Percentiles rank a stretch among this genome's conserved stretches.
Evolutionary conservation across 192 early-diverging fungal species (phyloP).

Genomic region (Podochytrium sp.): DNA sequence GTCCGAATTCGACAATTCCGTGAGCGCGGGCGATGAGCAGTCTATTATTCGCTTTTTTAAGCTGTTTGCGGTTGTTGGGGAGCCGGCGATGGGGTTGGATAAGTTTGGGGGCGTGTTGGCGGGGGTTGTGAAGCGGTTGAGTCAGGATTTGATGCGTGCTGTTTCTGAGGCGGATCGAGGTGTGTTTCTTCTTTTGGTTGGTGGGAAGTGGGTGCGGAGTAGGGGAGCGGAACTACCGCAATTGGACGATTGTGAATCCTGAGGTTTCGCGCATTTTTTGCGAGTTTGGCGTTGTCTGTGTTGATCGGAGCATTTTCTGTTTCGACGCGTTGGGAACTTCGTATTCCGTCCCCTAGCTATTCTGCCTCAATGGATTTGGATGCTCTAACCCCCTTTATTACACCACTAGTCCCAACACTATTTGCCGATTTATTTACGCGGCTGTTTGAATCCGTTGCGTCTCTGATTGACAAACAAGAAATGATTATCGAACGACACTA

Average conservation of each 20-base stretch:
- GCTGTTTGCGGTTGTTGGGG: slow-evolving; percentile 86
- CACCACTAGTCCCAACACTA: slow-evolving; percentile 56
- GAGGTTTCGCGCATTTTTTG: too few species aligned
- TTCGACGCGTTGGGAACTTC: too few species aligned
- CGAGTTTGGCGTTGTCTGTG: too few species aligned
- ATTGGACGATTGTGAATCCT: too few species aligned
- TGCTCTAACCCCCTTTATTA: not conserved
- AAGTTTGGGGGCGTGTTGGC: slow-evolving; percentile 86
- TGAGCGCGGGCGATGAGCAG: slow-evolving; percentile 66
- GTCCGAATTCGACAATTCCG: slow-evolving; percentile 80
- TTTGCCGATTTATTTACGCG: slow-evolving; percentile 81
- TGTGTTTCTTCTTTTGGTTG: too few species aligned
- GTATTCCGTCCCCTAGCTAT: too few species aligned
- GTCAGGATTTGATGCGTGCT: slow-evolving; percentile 66
- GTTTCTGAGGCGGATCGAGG: slow-evolving; percentile 36
- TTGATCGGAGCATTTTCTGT: too few species aligned
- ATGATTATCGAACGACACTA: slow-evolving; percentile 82
- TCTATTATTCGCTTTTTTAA: slow-evolving; percentile 87
- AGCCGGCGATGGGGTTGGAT: slow-evolving; percentile 84
- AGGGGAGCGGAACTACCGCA: too few species aligned
- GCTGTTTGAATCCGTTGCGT: slow-evolving; percentile 88
- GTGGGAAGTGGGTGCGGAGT: too few species aligned
- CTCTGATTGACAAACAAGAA: slow-evolving; percentile 87
- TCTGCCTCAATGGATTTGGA: not conserved
- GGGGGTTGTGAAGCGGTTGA: slow-evolving; percentile 73